Evolutionary conservation across 192 early-diverging fungal genomes (phyloP).

Genomic region (Glomus cerebriforme): DNA sequence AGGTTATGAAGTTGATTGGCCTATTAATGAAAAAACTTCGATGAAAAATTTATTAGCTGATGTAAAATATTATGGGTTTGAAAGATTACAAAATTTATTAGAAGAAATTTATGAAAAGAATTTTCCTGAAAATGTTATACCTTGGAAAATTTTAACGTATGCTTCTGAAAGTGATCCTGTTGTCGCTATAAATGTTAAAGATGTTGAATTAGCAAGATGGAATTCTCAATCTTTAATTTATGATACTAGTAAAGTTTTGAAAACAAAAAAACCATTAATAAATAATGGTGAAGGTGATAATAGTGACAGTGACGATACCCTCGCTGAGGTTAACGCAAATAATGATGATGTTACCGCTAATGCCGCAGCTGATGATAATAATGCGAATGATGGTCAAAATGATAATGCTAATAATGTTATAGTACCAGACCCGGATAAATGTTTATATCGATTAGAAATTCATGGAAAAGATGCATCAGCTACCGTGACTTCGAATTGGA

Average conservation of each 20-base stretch:
- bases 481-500: background rate
- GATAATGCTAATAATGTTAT: background rate
- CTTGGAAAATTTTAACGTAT: background rate
- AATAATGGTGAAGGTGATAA: too few relatives aligned
- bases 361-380: background rate
- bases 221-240: background rate
- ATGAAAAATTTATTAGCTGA: constrained; percentile 5
- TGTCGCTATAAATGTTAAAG: background rate
- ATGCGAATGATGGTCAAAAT: too few relatives aligned
- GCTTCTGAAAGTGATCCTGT: background rate
- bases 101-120: constrained; percentile 1
- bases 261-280: background rate
- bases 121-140: background rate
- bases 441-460: background rate
- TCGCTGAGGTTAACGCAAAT: background rate
- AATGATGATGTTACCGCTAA: background rate
- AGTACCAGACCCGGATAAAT: background rate
- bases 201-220: background rate
- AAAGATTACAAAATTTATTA: constrained; percentile 2
- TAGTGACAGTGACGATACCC: too few relatives aligned
- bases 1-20: constrained; percentile 9
- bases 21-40: background rate
- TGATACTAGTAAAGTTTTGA: background rate
- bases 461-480: background rate
- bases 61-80: constrained; percentile 12